phyloP scores from a whole-genome alignment of 2,329 filamentous ascomycete genomes.

The Monilinia fructigena region DNA sequence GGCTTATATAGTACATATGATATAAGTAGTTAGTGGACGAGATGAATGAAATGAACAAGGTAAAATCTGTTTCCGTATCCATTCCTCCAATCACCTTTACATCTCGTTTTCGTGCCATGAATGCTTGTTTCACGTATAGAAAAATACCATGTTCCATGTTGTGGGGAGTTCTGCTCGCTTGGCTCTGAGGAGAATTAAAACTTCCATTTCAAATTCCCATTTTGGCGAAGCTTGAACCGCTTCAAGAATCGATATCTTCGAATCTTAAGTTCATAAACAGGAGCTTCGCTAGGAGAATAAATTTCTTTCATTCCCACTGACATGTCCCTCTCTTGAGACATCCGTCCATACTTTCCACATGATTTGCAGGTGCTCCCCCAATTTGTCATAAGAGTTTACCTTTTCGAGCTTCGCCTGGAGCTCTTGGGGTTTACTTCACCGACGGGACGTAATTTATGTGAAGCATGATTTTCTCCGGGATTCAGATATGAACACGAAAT shows the following conservation, averaged over 20 bases:
- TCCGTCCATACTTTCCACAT: neutral
- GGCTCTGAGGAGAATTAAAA: neutral
- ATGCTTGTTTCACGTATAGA: conserved; percentile 2
- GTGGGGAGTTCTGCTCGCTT: neutral
- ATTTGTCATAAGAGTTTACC: neutral
- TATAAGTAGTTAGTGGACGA: neutral
- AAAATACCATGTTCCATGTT: neutral
- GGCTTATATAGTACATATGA: neutral
- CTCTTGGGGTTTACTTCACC: conserved; percentile 2
- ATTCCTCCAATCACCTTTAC: conserved; percentile 1
- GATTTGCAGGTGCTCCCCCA: neutral
- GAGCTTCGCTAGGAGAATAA: conserved; percentile 13
- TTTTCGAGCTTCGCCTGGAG: neutral
- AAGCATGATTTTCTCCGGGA: conserved; percentile 4
- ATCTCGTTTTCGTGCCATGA: conserved; percentile 6
- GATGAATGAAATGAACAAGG: neutral
- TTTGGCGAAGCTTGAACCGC: neutral
- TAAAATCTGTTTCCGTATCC: neutral
- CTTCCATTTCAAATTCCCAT: neutral
- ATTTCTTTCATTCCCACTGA: neutral
- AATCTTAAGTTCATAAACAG: neutral
- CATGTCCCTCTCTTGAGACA: neutral
- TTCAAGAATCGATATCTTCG: neutral
- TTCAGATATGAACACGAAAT: conserved; percentile 6
- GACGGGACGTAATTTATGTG: neutral